Base-by-base conservation (phyloP, 345 rosid species). In the Populus simonii region DNA sequence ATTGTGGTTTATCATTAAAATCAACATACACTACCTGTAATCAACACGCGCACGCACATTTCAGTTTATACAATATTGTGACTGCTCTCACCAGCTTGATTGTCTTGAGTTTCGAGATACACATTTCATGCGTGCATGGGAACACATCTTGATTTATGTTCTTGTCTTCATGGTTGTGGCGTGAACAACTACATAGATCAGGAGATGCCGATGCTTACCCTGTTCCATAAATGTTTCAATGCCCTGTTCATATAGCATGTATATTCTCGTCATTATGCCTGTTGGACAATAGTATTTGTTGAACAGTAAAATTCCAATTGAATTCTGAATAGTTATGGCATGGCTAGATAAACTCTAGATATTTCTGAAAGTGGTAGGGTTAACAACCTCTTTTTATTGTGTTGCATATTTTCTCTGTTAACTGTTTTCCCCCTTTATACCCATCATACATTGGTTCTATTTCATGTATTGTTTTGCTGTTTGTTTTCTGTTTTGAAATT, bases 1-100 rank as follows among this genome's bases (percentile, higher is more conserved):
- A 36, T 15, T 70, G 27, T 78, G 57, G 22, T 71, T 72, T 7
- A 33, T 65, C 67, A 70, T 71, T 36, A 43, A 68, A 67, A 31
- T 73, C 59, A 57, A 38, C 25, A 15, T n/a, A 6, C 53, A 7
- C 36, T 33, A 33, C 6, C 6, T 33, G 36, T 33, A 33, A 33
- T 33, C 6, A 33, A 33, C 36, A 33, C 0, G 1, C 43, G 10
- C 3, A 0, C 6, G 13, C 51, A 33, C 49, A 51, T 62, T 33
- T 29, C 11, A 68, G 5, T 17, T 33, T 20, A 57, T 57, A n/a
- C 62, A 57, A n/a, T 57, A 57, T 57, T 8, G 62, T 57, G 62
- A 57, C 62, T 57, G 62, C 10, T 57, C 62, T 57, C 10, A 4
- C 62, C 62, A 57, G 20, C 62, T 57, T 57, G 62, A 22, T 7